A percentile compares a stretch with the other conserved stretches of the same genome.
Conservation (phyloP, 495 filamentous ascomycete species). For the Daldinia concentrica region DNA sequence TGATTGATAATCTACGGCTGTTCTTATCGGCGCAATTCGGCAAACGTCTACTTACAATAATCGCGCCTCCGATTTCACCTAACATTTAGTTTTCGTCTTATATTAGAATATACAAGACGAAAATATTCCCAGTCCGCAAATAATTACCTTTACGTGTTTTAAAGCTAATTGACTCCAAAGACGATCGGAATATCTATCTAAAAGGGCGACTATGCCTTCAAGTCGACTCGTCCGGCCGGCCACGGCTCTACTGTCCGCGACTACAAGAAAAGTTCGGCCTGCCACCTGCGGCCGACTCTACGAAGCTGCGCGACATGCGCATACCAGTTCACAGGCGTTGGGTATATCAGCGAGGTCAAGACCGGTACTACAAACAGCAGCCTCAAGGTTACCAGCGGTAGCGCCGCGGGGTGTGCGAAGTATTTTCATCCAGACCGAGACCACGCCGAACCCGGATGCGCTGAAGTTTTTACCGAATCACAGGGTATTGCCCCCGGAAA, state of each 20-base stretch:
- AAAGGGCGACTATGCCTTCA: conserved; percentile 37
- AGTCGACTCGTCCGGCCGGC: conserved; percentile 41
- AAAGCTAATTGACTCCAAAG: neutral
- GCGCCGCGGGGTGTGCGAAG: conserved; percentile 66
- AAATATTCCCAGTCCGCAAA: neutral
- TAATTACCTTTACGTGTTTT: neutral
- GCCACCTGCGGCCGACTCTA: conserved; percentile 34
- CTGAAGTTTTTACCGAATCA: conserved; percentile 95
- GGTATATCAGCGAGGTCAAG: conserved; percentile 42
- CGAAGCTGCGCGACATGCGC: conserved; percentile 36
- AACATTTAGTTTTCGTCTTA: neutral
- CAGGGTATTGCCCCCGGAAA: conserved; percentile 75
- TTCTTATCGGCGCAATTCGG: conserved; percentile 38
- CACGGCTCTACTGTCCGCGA: conserved; percentile 36
- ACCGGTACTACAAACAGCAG: conserved; percentile 14
- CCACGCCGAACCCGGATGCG: conserved; percentile 88
- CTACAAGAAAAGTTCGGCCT: conserved; percentile 32
- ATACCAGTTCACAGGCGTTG: conserved; percentile 40
- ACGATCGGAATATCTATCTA: neutral
- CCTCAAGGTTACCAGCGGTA: conserved; percentile 24
- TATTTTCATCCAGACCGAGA: conserved; percentile 97
- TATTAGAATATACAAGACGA: neutral
- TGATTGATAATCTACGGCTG: conserved; percentile 40
- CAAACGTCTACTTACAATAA: conserved; percentile 22
- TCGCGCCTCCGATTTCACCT: conserved; percentile 19